These are phyloP conservation scores for Uronychia setigera DNA, from an alignment of 73 alveolate genomes.

Conservation along the genomic window DNA sequence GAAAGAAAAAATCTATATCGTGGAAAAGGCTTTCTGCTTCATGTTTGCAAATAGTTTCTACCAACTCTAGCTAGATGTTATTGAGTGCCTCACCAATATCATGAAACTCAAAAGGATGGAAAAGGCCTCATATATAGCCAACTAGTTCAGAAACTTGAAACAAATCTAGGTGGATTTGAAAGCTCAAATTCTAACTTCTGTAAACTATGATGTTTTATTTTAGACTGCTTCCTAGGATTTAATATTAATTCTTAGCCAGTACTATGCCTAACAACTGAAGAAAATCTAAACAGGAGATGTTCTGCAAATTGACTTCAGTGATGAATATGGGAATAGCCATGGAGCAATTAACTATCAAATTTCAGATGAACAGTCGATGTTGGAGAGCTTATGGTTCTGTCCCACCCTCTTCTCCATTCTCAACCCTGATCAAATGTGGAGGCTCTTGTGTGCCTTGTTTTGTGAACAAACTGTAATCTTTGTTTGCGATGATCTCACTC, in stretches of 20 bases:
- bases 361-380: not conserved
- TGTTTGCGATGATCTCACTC: constrained; percentile 55
- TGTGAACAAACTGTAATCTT: constrained; percentile 70
- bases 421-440: constrained; percentile 35
- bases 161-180: no score
- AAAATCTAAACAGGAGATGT: no score
- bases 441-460: constrained; percentile 57
- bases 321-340: no score
- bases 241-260: no score
- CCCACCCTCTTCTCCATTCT: constrained; percentile 57
- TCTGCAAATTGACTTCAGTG: no score
- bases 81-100: not conserved
- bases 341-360: no score
- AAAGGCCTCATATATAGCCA: no score
- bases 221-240: no score
- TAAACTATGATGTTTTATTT: no score
- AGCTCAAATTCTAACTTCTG: no score
- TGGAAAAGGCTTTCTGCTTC: not conserved
- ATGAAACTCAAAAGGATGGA: not conserved
- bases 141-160: no score
- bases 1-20: not conserved
- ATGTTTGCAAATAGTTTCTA: not conserved
- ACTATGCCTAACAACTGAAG: no score
- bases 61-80: not conserved
- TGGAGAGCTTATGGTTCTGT: constrained; percentile 52